These are phyloP conservation scores for Cladosporium cucumerinum DNA, from an alignment of 2,329 filamentous ascomycete genomes.

Conservation along the genomic window DNA sequence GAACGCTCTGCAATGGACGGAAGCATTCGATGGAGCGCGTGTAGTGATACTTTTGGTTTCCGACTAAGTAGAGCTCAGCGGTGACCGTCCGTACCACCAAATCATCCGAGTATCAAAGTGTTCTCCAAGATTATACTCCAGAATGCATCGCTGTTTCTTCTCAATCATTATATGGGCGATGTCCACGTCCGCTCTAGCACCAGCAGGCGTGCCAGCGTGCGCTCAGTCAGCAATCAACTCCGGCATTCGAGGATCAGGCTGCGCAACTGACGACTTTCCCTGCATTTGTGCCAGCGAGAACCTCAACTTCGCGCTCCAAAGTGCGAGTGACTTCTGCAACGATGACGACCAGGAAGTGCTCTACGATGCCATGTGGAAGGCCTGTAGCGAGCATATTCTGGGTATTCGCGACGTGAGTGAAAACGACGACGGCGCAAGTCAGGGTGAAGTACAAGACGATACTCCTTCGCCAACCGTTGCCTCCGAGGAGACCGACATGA, in stretches of 20 bases:
- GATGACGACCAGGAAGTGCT: constrained; percentile 16
- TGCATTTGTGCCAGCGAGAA: constrained; percentile 22
- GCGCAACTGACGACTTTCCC: constrained; percentile 16
- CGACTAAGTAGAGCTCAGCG: neutral
- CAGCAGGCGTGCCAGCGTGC: constrained; percentile 17
- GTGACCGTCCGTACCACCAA: neutral
- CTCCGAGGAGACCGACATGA: neutral
- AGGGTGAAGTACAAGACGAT: neutral
- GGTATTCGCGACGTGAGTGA: neutral
- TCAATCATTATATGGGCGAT: neutral
- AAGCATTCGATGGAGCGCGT: neutral
- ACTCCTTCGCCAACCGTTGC: neutral
- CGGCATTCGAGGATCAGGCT: constrained; percentile 20
- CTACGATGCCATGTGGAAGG: neutral
- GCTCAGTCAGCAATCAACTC: constrained; percentile 18
- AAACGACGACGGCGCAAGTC: neutral
- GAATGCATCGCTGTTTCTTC: neutral
- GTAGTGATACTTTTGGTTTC: neutral
- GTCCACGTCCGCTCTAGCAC: neutral
- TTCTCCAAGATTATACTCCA: neutral
- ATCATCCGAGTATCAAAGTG: neutral
- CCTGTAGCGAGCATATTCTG: neutral
- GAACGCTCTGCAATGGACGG: neutral
- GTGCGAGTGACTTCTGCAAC: constrained; percentile 17
- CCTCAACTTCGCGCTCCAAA: constrained; percentile 14